phyloP scores from a whole-genome alignment of 139 green algal genomes.

The Closterium sp. region DNA sequence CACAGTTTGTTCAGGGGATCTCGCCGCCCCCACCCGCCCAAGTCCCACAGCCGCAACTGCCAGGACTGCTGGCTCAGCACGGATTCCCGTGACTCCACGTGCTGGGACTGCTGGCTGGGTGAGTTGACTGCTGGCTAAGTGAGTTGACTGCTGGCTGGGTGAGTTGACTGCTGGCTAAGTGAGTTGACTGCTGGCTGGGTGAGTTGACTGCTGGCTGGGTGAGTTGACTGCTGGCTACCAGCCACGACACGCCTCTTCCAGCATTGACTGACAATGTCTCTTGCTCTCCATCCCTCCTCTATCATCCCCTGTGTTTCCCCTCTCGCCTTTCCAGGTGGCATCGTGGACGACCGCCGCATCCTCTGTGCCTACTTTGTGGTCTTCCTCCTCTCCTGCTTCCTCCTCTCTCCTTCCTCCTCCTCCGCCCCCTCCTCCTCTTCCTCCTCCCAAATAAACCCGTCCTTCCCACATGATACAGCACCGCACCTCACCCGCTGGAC shows the following conservation, averaged over 20 bases:
- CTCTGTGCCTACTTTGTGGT: constrained; percentile 39
- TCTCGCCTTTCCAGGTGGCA: constrained; percentile 15
- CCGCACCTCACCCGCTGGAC: background rate
- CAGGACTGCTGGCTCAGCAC: constrained; percentile 27
- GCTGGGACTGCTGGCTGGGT: constrained; percentile 47
- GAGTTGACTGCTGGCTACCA: background rate
- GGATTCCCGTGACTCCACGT: constrained; percentile 3
- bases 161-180: background rate
- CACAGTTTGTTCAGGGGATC: too few species aligned
- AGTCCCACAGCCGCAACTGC: constrained; percentile 1
- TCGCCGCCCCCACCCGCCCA: too few species aligned
- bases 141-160: background rate
- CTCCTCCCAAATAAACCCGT: background rate
- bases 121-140: background rate
- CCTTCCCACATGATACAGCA: background rate
- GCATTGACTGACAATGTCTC: background rate
- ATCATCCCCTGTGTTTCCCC: background rate
- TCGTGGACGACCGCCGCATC: constrained; percentile 36
- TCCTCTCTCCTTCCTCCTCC: background rate
- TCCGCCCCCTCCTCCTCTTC: background rate
- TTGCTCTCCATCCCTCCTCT: background rate
- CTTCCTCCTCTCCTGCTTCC: background rate
- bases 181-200: background rate
- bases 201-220: background rate
- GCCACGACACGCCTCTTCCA: background rate